These are phyloP conservation scores for Aspergillus versicolor DNA, from an alignment of 2,329 filamentous ascomycete species.

Conservation along the genomic window DNA sequence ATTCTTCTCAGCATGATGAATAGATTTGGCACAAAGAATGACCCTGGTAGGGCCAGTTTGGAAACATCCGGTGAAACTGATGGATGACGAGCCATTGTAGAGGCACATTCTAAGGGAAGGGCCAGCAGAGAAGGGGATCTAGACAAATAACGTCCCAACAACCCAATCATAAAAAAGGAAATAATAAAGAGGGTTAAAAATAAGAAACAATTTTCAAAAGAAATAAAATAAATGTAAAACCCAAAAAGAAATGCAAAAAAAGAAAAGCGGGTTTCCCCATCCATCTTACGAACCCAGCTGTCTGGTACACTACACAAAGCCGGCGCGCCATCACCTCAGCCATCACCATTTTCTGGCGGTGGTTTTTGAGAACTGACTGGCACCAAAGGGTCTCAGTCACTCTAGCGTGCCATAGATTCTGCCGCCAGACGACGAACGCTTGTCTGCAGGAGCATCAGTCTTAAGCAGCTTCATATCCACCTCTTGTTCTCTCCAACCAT, in stretches of 20 bases:
- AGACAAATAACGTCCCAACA: constrained; percentile 5
- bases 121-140: neutral
- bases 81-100: constrained; percentile 3
- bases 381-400: constrained; percentile 10
- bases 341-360: neutral
- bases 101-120: neutral
- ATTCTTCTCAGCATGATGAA: neutral
- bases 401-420: constrained; percentile 7
- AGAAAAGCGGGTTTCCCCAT: constrained; percentile 7
- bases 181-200: constrained; percentile 11
- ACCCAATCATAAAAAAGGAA: constrained; percentile 7
- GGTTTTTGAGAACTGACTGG: neutral
- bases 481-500: neutral
- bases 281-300: neutral
- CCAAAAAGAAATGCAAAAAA: constrained; percentile 5
- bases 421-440: constrained; percentile 17
- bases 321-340: neutral
- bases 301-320: constrained; percentile 22
- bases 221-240: constrained; percentile 15
- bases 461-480: constrained; percentile 16
- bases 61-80: constrained; percentile 10
- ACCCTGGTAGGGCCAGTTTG: neutral
- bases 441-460: constrained; percentile 18
- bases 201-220: constrained; percentile 14
- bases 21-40: constrained; percentile 9